Base-by-base conservation (phyloP, 169 alveolate species). In the Sarcocystis neurona region DNA sequence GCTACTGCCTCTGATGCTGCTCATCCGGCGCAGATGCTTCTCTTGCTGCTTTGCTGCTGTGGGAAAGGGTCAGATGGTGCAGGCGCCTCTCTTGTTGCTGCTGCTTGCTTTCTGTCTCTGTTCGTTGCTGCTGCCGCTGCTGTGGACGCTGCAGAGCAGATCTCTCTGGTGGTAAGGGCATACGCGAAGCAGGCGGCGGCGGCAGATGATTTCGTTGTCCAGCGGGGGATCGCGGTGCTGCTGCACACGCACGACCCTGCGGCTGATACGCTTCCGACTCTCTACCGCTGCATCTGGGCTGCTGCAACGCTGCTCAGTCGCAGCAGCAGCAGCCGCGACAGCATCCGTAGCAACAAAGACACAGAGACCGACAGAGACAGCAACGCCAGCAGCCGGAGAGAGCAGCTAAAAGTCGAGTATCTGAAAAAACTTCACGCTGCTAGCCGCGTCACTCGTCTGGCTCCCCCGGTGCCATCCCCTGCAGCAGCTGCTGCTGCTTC, bases 151-250 rank as follows among this genome's bases (percentile, higher is more conserved):
- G 23, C 82, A 72, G 82, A 72, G 56, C 82, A 72, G 53, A 47
- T 72, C 2, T 72, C 82, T 32, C 82, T 72, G 34, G 82, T 72
- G 10, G 37, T 72, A 56, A 47, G 41, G 20, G 82, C 82, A 20
- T 72, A 72, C 56, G 82, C 82, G 6, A 72, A 72, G 82, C 82
- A 72, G 20, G 56, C 82, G 82, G 32, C 32, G 8, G 82, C 82
- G 2, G 82, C 43, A 12, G 82, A 72, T 39, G 82, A 72, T 30
- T 72, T 72, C 46, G 53, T 72, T 12, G 56, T 72, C n/a, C 82
- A 72, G 48, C 82, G 41, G 53, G 47, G 58, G 3, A n/a, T 72
- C 10, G 23, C 82, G 23, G 34, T 43, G 39, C 82, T 72, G 15
- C 82, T 72, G 6, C 23, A 47, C 15, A n/a, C 58, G 43, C 82